Evolutionary conservation across 495 filamentous ascomycete genomes (phyloP), one percentile per base, ranked within the genome.

Genomic region (Oleoguttula mirabilis): DNA sequence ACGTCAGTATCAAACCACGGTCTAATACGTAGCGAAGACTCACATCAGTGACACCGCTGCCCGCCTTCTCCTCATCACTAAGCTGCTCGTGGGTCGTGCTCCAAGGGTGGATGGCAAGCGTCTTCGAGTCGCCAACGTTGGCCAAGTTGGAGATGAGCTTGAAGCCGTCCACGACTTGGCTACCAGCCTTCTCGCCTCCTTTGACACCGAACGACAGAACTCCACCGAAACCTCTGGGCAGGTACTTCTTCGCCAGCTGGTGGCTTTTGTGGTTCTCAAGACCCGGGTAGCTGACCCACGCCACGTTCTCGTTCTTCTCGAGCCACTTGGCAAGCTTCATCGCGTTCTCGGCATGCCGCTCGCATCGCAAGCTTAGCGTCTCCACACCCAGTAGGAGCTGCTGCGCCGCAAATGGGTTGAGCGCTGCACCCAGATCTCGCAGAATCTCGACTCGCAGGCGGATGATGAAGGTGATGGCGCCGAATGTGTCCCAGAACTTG

Each of bases 401-500:
- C 68, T 94, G 87, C n/a, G 90, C 90, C 6, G 70, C 90, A 60
- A 96, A 96, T 0, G 90, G 87, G 66, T 93, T 96, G 48, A 98
- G 60, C 25, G 77, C 70, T 3, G 80, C 68, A 22, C 90, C 90
- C 1, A 96, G 60, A 60, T 98, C 90, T 52, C 92, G 77, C 39
- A 94, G 72, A 43, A 94, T 79, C 69, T 96, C 83, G 7, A 87
- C 80, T 15, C 85, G 77, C 17, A 82, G 74, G 4, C 83, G 75
- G 55, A 94, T 85, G 32, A 80, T 80, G 54, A 82, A 96, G 15
- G 85, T 74, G 52, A 90, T 76, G 19, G 76, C 61, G 3, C 92
- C 92, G 52, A 95, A 96, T 0, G 87, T 90, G 53, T 96, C 92
- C 80, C 80, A 94, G 72, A 96, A 95, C 59, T 88, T 92, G 42